Conservation (phyloP, 306 rosid genomes). For the Hippophae rhamnoides region DNA sequence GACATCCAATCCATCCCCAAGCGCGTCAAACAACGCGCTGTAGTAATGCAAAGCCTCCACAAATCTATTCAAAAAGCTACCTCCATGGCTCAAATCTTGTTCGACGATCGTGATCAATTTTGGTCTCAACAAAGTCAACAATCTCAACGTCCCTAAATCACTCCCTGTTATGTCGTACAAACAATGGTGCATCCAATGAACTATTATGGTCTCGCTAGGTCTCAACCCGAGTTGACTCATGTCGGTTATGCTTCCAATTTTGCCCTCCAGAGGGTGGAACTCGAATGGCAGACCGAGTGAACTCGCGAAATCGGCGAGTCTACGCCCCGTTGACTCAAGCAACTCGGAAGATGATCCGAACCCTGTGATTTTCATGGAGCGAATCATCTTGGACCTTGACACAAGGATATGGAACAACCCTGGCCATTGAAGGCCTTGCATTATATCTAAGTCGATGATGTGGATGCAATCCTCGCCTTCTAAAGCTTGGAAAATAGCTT, state of each 20-base stretch:
- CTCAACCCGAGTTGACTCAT: slow-evolving; percentile 62
- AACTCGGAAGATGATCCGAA: slow-evolving; percentile 84
- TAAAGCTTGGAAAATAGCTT: slow-evolving; percentile 82
- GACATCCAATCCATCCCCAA: slow-evolving; percentile 60
- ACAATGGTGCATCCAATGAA: slow-evolving; percentile 99
- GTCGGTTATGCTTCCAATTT: slow-evolving; percentile 68
- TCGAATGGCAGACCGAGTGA: slow-evolving; percentile 76
- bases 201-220: slow-evolving; percentile 56
- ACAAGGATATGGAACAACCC: slow-evolving; percentile 95
- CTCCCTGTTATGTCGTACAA: slow-evolving; percentile 84
- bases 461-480: slow-evolving; percentile 93
- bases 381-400: slow-evolving; percentile 66
- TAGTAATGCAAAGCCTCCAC: slow-evolving; percentile 96
- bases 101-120: slow-evolving; percentile 75
- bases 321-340: slow-evolving; percentile 67
- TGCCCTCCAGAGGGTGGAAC: slow-evolving; percentile 75
- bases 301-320: slow-evolving; percentile 84
- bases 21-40: slow-evolving; percentile 99
- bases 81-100: slow-evolving; percentile 90
- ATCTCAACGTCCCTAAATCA: slow-evolving; percentile 60
- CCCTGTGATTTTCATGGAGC: slow-evolving; percentile 76
- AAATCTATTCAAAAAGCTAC: slow-evolving; percentile 71
- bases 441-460: slow-evolving; percentile 86
- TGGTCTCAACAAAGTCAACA: slow-evolving; percentile 52
- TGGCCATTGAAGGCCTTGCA: slow-evolving; percentile 99